phyloP scores from a whole-genome alignment of 1,284 basidiomycete genomes.

The Cutaneotrichosporon sp. region DNA sequence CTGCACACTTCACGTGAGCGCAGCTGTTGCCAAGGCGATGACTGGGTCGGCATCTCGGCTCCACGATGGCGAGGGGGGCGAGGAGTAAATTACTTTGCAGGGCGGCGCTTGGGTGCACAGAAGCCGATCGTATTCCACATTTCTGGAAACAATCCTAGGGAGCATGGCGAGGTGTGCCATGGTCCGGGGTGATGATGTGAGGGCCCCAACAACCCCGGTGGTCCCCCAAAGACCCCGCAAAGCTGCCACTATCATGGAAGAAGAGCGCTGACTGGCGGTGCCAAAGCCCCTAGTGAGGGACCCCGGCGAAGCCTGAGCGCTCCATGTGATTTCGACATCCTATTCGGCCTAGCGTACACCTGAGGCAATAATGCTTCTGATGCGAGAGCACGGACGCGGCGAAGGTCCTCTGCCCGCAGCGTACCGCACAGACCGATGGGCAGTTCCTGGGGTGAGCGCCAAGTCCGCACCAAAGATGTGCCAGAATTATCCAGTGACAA shows the following conservation, averaged over 20 bases:
- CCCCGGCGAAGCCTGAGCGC: background rate
- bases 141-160: background rate
- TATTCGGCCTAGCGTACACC: background rate
- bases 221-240: background rate
- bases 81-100: background rate
- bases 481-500: background rate
- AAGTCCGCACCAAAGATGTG: background rate
- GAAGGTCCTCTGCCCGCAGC: background rate
- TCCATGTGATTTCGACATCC: background rate
- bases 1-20: background rate
- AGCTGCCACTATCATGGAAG: background rate
- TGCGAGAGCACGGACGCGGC: background rate
- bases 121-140: background rate
- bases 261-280: background rate
- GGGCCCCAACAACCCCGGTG: background rate
- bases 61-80: background rate
- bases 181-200: background rate
- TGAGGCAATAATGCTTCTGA: background rate
- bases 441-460: background rate
- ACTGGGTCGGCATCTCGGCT: background rate
- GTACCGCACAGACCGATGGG: background rate
- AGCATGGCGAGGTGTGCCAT: background rate
- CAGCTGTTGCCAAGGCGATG: background rate
- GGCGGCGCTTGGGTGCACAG: background rate
- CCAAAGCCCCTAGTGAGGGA: background rate